Percentiles rank a stretch among this genome's conserved stretches.
phyloP scores from a whole-genome alignment of 2,329 filamentous ascomycete species.

The Aspergillus neoniger region DNA sequence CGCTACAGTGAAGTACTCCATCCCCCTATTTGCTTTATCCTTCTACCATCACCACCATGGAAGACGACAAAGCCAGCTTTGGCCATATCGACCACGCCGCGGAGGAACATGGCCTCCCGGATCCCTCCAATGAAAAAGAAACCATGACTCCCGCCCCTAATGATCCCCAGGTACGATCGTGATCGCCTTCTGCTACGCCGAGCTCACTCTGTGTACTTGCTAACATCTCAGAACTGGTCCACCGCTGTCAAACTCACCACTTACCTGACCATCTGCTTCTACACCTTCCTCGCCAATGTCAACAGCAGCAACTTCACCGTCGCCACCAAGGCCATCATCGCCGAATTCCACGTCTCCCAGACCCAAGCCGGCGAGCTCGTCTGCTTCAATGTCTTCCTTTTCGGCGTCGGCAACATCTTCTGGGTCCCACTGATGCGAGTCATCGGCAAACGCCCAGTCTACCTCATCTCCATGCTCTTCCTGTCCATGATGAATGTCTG shows the following conservation, averaged over 20 bases:
- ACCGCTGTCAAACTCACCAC: constrained; percentile 25
- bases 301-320: constrained; percentile 44
- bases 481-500: constrained; percentile 40
- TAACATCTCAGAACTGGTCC: constrained; percentile 25
- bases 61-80: neutral
- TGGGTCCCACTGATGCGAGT: constrained; percentile 31
- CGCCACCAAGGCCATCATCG: constrained; percentile 33
- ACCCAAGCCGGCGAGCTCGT: constrained; percentile 28
- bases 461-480: constrained; percentile 35
- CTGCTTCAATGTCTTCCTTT: constrained; percentile 30
- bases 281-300: constrained; percentile 44
- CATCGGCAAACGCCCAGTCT: constrained; percentile 42
- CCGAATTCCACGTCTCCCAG: constrained; percentile 30
- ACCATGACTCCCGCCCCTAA: constrained; percentile 12
- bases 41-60: constrained; percentile 2
- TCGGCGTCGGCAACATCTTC: constrained; percentile 28
- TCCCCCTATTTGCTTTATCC: neutral
- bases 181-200: neutral
- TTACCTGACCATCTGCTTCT: constrained; percentile 41
- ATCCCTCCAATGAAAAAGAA: neutral
- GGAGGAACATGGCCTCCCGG: constrained; percentile 1
- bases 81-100: constrained; percentile 8
- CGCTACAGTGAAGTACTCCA: no score
- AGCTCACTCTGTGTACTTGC: neutral
- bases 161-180: constrained; percentile 21